phyloP scores from a whole-genome alignment of 805 yeast species.

The Zygotorulaspora chibaensis region DNA sequence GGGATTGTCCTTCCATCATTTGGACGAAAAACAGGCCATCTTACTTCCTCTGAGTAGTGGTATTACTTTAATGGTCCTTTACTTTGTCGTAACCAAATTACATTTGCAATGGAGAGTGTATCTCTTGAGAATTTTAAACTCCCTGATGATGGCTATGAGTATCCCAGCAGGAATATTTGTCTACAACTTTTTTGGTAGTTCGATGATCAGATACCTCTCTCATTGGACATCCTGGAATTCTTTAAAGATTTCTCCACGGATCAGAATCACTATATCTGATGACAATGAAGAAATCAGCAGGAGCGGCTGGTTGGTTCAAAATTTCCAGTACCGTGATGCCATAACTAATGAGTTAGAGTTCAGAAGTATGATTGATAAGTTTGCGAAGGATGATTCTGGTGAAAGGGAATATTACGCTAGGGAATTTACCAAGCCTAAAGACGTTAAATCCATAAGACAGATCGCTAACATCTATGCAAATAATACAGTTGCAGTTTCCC shows the following conservation, averaged over 20 bases:
- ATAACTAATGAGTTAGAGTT: constrained; percentile 12
- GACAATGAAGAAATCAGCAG: constrained; percentile 38
- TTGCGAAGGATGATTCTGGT: constrained; percentile 18
- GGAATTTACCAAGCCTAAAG: constrained; percentile 18
- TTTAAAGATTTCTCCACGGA: constrained; percentile 35
- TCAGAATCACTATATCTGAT: constrained; percentile 39
- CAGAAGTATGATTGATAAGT: constrained; percentile 29
- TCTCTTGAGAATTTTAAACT: constrained; percentile 35
- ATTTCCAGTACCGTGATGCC: constrained; percentile 26
- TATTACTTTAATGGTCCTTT: constrained; percentile 13
- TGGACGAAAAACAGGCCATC: constrained; percentile 35
- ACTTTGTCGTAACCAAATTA: constrained; percentile 17
- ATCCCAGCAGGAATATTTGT: constrained; percentile 35
- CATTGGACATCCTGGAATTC: constrained; percentile 30
- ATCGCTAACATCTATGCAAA: constrained; percentile 36
- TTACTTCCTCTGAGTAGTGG: constrained; percentile 46
- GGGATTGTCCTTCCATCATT: constrained; percentile 7
- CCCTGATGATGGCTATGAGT: constrained; percentile 37
- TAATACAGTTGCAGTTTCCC: constrained; percentile 28
- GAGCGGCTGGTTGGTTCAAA: constrained; percentile 37
- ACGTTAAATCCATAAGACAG: constrained; percentile 31
- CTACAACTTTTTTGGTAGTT: constrained; percentile 27
- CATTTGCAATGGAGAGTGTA: constrained; percentile 27
- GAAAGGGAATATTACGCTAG: constrained; percentile 11
- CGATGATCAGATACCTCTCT: constrained; percentile 29